Evolutionary conservation across 441 rosid genomes (phyloP), one percentile per base, ranked within the genome.

Genomic region (Jatropha podagrica): DNA sequence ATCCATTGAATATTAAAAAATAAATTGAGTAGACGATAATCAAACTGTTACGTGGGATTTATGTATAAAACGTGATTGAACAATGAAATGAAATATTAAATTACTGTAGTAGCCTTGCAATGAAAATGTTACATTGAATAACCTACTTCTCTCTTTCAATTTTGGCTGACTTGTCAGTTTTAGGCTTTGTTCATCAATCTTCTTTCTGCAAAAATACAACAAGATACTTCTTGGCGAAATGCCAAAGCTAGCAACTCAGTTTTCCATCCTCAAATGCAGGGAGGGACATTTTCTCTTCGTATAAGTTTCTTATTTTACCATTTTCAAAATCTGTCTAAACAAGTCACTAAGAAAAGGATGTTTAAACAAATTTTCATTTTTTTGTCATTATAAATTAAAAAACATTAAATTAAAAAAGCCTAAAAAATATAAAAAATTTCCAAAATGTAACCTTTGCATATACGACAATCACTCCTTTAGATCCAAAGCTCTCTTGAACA

Each of bases 401-500:
- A 40, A 58, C 4, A 42, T 42, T 42, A 44, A 4, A 37, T 23
- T 23, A 55, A 71, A 42, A 60, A 26, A 38, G 1, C n/a, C 85
- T 76, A 94, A 76, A 91, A 94, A 54, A 94, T 90, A 72, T 94
- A 91, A 71, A 94, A 94, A 72, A 94, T 89, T 84, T 94, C 97
- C 77, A 86, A 77, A 71, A 94, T 94, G 74, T 83, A 81, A 3
- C 84, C 87, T 52, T 95, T 95, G 86, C 97, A 95, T 7, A 95
- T 87, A 18, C 97, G 98, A 78, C 98, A 95, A 77, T 83, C 85
- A 20, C 97, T 97, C 76, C 97, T 88, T 79, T 89, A 90, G 8
- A 89, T 93, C 91, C 88, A 87, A 14, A 95, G 90, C 88, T 95
- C 97, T 81, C 95, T 93, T 0, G 98, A 92, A 77, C 98, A 95